Conservation (phyloP, 352 stramenopile genomes). For the Phytophthora melonis region DNA sequence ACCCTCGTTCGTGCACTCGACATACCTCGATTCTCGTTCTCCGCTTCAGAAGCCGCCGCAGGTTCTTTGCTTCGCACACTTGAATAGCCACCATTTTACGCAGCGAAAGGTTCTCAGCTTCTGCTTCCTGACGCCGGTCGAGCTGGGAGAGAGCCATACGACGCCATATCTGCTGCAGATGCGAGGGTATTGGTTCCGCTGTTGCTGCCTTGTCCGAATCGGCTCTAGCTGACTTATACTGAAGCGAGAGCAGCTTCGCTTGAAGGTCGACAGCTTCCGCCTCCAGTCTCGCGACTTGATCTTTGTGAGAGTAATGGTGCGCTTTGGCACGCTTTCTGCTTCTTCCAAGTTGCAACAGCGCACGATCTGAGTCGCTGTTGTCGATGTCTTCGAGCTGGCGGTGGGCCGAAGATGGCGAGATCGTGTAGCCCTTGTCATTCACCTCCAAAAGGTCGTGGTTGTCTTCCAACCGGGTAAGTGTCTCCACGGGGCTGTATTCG, state of each 20-base stretch:
- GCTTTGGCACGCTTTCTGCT: background rate
- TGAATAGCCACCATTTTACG: background rate
- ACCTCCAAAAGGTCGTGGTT: background rate
- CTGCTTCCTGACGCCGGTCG: background rate
- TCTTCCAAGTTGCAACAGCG: background rate
- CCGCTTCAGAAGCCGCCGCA: background rate
- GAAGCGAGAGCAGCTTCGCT: background rate
- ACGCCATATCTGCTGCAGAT: background rate
- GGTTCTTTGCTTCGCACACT: background rate
- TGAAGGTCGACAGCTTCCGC: background rate
- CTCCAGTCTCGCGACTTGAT: background rate
- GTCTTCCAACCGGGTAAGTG: background rate
- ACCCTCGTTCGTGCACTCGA: background rate
- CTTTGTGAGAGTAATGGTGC: background rate
- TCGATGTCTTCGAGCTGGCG: background rate
- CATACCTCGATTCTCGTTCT: background rate
- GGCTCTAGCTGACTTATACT: background rate
- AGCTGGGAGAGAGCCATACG: background rate
- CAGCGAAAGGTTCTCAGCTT: background rate
- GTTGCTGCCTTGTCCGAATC: background rate
- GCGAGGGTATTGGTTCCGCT: too few relatives aligned
- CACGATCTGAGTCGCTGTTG: background rate
- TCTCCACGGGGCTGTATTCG: too few relatives aligned
- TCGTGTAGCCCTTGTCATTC: background rate
- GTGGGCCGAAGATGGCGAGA: background rate